Base-by-base conservation (phyloP, 345 rosid species). In the Noccaea bulbosa region DNA sequence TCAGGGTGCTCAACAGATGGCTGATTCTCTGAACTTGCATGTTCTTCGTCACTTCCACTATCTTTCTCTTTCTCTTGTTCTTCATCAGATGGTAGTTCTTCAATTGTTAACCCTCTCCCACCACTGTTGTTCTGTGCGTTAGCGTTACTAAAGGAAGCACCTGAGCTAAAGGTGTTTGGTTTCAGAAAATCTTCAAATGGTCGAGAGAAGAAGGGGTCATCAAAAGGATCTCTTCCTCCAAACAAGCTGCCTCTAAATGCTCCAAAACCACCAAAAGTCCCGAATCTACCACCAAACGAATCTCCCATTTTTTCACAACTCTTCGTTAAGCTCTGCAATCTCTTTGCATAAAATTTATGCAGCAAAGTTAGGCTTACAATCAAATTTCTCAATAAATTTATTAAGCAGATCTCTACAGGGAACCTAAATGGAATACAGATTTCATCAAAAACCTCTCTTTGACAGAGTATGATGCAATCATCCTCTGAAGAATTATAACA, bases 1-100 rank as follows among this genome's bases (percentile, higher is more conserved):
- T 88, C 90, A 10, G 93, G 97, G 63, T 84, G 93, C 79, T 90
- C 89, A 71, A 93, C 71, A 20, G 69, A 78, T 11, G 93, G 97
- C 22, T 73, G 81, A 33, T 65, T 64, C 74, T 65, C 70, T 27
- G 82, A 77, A 22, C 51, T 38, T 62, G 20, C 10, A 75, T 14
- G 61, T n/a, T 34, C 12, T 44, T 76, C 74, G 1, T 71, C 79
- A 55, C 17, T 62, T 27, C 58, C 41, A 10, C 6, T 12, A 10
- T 37, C 71, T 11, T 40, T 55, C 38, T 24, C 73, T 67, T 70
- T 72, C 14, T 60, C 87, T 35, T 40, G 77, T 52, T 86, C 90
- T 30, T 73, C 83, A 76, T 89, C 92, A 27, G 88, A 81, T 59
- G 67, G 14, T 55, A 93, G 17, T 62, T 93, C 96, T 73, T 91